Conservation (phyloP, 306 rosid genomes). For the Aeschynomene evenia region DNA sequence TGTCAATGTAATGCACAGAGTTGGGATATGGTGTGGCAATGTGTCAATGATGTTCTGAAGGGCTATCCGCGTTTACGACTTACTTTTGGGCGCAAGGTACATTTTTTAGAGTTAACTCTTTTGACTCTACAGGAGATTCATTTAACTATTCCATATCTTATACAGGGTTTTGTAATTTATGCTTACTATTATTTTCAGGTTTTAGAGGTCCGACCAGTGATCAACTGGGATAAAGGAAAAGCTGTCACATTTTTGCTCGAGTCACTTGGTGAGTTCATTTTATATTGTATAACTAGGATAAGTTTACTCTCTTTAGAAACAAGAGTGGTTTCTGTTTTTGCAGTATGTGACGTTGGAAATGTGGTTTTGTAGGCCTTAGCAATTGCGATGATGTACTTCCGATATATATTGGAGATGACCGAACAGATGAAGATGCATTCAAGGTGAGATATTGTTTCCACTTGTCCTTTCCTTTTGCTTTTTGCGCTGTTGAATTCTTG, state of each 20-base stretch:
- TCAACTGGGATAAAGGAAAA: slow-evolving; percentile 96
- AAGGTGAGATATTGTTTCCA: slow-evolving; percentile 48
- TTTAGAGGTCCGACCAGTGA: slow-evolving; percentile 90
- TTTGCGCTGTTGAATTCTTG: not conserved
- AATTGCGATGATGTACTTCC: slow-evolving; percentile 87
- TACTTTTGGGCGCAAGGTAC: slow-evolving; percentile 95
- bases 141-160: not conserved
- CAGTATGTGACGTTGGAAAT: slow-evolving; percentile 33
- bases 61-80: slow-evolving; percentile 65
- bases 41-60: slow-evolving; percentile 64
- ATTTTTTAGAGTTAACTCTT: not conserved
- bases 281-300: not conserved
- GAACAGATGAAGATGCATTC: slow-evolving; percentile 94
- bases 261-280: slow-evolving; percentile 76
- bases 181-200: slow-evolving; percentile 52
- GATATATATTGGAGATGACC: slow-evolving; percentile 90
- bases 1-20: slow-evolving; percentile 42
- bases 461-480: not conserved
- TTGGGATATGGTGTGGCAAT: slow-evolving; percentile 67
- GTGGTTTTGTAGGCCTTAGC: slow-evolving; percentile 53
- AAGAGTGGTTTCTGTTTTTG: slow-evolving; percentile 12
- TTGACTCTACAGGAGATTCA: not conserved
- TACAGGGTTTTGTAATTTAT: not conserved
- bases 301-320: not conserved
- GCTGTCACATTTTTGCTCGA: slow-evolving; percentile 93